Percentiles rank a stretch among this genome's conserved stretches.
phyloP scores from a whole-genome alignment of 345 rosid species.

The Kandelia obovata region DNA sequence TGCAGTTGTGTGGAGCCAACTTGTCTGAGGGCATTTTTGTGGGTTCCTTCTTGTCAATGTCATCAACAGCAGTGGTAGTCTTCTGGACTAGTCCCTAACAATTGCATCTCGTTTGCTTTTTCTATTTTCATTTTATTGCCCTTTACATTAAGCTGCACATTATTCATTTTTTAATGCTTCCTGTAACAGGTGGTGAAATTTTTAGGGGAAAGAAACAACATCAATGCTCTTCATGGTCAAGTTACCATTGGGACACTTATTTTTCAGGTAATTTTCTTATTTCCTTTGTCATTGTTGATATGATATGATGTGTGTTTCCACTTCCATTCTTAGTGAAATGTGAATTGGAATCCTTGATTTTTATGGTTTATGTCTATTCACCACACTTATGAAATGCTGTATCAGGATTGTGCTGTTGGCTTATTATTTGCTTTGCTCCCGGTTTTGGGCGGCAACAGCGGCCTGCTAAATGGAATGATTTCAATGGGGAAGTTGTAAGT shows the following conservation, averaged over 20 bases:
- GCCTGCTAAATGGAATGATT: slow-evolving; percentile 71
- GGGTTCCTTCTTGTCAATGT: slow-evolving; percentile 93
- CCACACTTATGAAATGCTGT: slow-evolving; percentile 19
- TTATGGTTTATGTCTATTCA: slow-evolving; percentile 15
- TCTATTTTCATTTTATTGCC: slow-evolving; percentile 3
- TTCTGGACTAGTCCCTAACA: slow-evolving; percentile 19
- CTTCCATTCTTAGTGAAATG: neutral
- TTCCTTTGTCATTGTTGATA: slow-evolving; percentile 4
- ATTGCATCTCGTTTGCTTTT: slow-evolving; percentile 2
- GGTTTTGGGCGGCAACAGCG: slow-evolving; percentile 93
- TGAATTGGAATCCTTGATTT: slow-evolving; percentile 1
- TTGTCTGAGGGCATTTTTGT: slow-evolving; percentile 94
- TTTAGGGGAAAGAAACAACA: slow-evolving; percentile 70
- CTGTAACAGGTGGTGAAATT: slow-evolving; percentile 80
- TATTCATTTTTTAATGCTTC: slow-evolving; percentile 19
- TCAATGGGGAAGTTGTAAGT: slow-evolving; percentile 96
- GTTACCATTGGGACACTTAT: slow-evolving; percentile 95
- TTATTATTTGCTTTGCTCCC: slow-evolving; percentile 93
- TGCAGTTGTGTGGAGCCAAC: slow-evolving; percentile 93
- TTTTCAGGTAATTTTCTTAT: slow-evolving; percentile 61
- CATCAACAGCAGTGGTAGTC: slow-evolving; percentile 94
- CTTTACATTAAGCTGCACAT: slow-evolving; percentile 7
- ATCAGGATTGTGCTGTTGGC: slow-evolving; percentile 96
- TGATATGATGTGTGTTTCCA: neutral
- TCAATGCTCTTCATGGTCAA: slow-evolving; percentile 87